Evolutionary conservation across 768 basidiomycete genomes (phyloP).

Genomic region (Dioszegia hungarica): DNA sequence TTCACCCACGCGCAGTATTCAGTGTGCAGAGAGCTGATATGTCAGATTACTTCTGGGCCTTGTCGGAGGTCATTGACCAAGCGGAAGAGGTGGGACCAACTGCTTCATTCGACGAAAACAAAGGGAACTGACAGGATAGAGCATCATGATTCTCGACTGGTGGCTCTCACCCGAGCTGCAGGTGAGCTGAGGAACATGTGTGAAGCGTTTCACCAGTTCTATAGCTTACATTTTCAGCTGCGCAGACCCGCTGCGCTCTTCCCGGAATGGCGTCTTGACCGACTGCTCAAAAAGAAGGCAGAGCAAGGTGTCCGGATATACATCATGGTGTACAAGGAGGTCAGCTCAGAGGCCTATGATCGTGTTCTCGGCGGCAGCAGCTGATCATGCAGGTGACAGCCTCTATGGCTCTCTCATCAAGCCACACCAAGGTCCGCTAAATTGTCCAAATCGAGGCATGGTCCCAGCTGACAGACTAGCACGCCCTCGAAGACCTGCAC

Average conservation of each 20-base stretch:
- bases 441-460: neutral
- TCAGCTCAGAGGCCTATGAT: conserved; percentile 22
- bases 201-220: no score
- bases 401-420: conserved; percentile 83
- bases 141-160: conserved; percentile 76
- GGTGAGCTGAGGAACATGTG: no score
- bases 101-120: neutral
- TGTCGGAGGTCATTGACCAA: conserved; percentile 72
- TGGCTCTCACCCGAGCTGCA: conserved; percentile 88
- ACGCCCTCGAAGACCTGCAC: conserved; percentile 72
- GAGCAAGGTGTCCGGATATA: conserved; percentile 86
- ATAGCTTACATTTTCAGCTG: conserved; percentile 53
- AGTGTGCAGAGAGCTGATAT: conserved; percentile 6
- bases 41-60: conserved; percentile 85
- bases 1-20: neutral
- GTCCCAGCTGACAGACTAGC: conserved; percentile 51
- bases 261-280: conserved; percentile 84
- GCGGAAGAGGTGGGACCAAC: conserved; percentile 54
- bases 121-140: conserved; percentile 28
- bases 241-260: conserved; percentile 82
- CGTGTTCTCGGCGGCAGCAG: neutral
- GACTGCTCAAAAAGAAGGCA: conserved; percentile 78
- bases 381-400: conserved; percentile 63
- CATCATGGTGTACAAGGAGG: conserved; percentile 92
- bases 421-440: conserved; percentile 66